phyloP scores from a whole-genome alignment of 106 monocot species.

The Chionographis japonica region DNA sequence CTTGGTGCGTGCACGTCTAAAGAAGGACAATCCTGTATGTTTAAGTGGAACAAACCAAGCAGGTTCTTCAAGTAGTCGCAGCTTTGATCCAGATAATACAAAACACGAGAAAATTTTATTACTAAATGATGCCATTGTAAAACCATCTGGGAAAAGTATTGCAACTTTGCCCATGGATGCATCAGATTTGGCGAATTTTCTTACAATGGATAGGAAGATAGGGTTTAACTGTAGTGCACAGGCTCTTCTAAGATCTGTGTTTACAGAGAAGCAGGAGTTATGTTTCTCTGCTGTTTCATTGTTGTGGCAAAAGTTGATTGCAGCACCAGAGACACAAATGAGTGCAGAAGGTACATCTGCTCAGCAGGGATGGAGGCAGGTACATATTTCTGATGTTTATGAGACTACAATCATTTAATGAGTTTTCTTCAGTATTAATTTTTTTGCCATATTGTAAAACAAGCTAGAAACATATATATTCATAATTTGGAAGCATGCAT shows the following conservation, averaged over 20 bases:
- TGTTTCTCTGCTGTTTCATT: constrained; percentile 96
- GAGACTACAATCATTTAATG: no score
- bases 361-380: constrained; percentile 98
- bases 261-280: constrained; percentile 80
- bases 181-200: constrained; percentile 92
- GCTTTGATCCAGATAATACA: constrained; percentile 17
- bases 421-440: not conserved
- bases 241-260: constrained; percentile 64
- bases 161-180: constrained; percentile 68
- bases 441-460: not conserved
- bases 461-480: not conserved
- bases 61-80: constrained; percentile 12
- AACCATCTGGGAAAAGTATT: constrained; percentile 50
- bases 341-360: constrained; percentile 87
- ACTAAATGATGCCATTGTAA: constrained; percentile 26
- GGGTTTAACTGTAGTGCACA: constrained; percentile 59
- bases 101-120: constrained; percentile 22
- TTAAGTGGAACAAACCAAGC: constrained; percentile 16
- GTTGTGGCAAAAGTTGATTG: constrained; percentile 91
- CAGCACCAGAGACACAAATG: constrained; percentile 84
- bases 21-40: constrained; percentile 26
- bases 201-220: constrained; percentile 71
- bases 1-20: constrained; percentile 33
- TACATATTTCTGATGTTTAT: constrained; percentile 9
- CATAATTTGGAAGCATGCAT: no score